phyloP scores from a whole-genome alignment of 441 rosid species.

The Flueggea neowawraea region DNA sequence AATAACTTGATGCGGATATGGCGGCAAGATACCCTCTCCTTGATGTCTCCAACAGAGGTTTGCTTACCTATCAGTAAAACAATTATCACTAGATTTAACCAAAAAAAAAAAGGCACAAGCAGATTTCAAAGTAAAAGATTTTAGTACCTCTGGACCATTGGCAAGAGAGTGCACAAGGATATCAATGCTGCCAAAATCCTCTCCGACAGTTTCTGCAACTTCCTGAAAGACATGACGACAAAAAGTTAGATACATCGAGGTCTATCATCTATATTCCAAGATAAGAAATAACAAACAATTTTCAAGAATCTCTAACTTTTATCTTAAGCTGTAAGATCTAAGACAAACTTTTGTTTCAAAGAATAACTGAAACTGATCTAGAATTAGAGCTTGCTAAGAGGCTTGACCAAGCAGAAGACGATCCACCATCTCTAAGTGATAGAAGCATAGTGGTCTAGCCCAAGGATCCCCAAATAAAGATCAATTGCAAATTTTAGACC shows the following conservation, averaged over 20 bases:
- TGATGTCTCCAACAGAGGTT: slow-evolving; percentile 94
- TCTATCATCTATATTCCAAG: no score
- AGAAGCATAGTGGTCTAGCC: no score
- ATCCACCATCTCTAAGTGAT: no score
- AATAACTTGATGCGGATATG: slow-evolving; percentile 91
- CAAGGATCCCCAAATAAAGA: no score
- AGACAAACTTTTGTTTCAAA: no score
- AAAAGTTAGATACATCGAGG: not conserved
- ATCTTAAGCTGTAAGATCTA: no score
- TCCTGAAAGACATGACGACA: slow-evolving; percentile 44
- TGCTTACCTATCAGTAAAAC: slow-evolving; percentile 44
- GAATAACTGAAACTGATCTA: no score
- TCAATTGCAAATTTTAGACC: no score
- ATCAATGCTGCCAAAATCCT: slow-evolving; percentile 91
- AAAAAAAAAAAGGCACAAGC: not conserved
- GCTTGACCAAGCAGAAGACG: no score
- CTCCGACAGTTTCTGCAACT: slow-evolving; percentile 78
- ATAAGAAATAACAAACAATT: no score
- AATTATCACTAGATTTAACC: not conserved
- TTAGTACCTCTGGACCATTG: slow-evolving; percentile 92
- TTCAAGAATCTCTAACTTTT: no score
- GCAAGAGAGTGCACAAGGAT: slow-evolving; percentile 98
- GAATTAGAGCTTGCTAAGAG: no score
- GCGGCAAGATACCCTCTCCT: slow-evolving; percentile 93
- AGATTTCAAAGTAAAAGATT: slow-evolving; percentile 6